Base-by-base conservation (phyloP, 2,329 filamentous ascomycete species). In the Aspergillus arachidicola region DNA sequence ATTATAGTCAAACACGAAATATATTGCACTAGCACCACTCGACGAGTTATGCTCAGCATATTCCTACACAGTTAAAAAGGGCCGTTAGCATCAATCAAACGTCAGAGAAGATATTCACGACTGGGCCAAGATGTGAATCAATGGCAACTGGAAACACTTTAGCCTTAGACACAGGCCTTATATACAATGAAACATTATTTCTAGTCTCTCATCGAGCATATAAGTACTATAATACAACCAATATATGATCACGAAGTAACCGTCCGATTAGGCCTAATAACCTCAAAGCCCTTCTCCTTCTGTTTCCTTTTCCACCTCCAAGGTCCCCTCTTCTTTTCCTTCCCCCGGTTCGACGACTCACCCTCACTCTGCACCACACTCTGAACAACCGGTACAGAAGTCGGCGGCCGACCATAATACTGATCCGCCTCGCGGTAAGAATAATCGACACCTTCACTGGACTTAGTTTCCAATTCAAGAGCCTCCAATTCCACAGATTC, bases 251-350 rank as follows among this genome's bases (percentile, higher is more conserved):
- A 19, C 38, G 26, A 21, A 43, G 54, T 28, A 6, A 32, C 32
- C 3, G 57, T 43, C 41, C 57, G 61, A 4, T 16, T 23, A 6
- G 57, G 61, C 19, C 59, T 50, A 10, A 59, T 34, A 51, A 64
- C 62, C 28, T 56, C 59, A 38, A 64, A 64, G 0, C 59, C 51
- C 51, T 64, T 62, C 32, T 56, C 53, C 43, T 62, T 62, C 45
- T 45, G 23, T 34, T 32, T 60, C 19, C 32, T 14, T 21, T 56
- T 55, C 50, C 51, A 60, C 34, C 41, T 43, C 34, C 34, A 56
- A 21, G 7, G 9, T 3, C 12, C 16, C 14, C 26, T 57, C n/a
- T 14, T 28, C 6, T 30, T 10, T 6, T 28, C 46, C 46, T 50
- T 50, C 6, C 12, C 14, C 3, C 0, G 23, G 6, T 19, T 30